A percentile compares a stretch with the other conserved stretches of the same genome.
phyloP scores from a whole-genome alignment of 2,329 filamentous ascomycete genomes.

The Phyllosticta ampelicida region DNA sequence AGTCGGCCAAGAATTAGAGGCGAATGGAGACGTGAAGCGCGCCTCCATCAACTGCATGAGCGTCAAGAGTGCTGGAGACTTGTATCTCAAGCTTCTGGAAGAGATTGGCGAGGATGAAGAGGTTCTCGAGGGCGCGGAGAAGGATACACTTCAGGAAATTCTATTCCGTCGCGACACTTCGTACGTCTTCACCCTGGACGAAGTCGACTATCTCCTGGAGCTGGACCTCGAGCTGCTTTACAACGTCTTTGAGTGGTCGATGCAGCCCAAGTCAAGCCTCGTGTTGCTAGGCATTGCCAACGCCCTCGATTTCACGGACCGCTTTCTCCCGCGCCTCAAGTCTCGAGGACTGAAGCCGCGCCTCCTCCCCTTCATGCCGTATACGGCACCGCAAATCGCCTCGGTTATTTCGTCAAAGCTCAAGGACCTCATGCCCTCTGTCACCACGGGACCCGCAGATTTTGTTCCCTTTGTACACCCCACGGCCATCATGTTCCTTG shows the following conservation, averaged over 20 bases:
- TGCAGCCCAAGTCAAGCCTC: constrained; percentile 68
- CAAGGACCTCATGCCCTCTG: constrained; percentile 55
- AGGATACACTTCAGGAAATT: constrained; percentile 55
- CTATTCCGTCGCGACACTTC: constrained; percentile 53
- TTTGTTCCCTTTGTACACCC: constrained; percentile 86
- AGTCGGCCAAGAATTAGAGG: constrained; percentile 52
- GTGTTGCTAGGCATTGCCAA: constrained; percentile 90
- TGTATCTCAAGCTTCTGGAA: constrained; percentile 70
- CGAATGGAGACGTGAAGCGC: constrained; percentile 47
- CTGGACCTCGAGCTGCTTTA: constrained; percentile 84
- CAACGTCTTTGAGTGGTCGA: constrained; percentile 91
- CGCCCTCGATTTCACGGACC: constrained; percentile 87
- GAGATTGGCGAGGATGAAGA: constrained; percentile 51
- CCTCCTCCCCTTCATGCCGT: constrained; percentile 84
- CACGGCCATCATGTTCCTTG: constrained; percentile 84
- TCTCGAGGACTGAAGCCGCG: constrained; percentile 83
- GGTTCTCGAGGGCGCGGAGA: constrained; percentile 54
- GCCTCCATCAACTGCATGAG: constrained; percentile 96
- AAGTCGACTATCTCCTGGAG: constrained; percentile 88
- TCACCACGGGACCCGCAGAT: constrained; percentile 37
- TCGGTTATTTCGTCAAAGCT: constrained; percentile 77
- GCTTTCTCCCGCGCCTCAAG: constrained; percentile 87
- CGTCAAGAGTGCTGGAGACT: constrained; percentile 75
- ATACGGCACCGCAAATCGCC: constrained; percentile 78
- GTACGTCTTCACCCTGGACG: constrained; percentile 82